Conservation (phyloP, 352 stramenopile species). For the Phytophthora pini region DNA sequence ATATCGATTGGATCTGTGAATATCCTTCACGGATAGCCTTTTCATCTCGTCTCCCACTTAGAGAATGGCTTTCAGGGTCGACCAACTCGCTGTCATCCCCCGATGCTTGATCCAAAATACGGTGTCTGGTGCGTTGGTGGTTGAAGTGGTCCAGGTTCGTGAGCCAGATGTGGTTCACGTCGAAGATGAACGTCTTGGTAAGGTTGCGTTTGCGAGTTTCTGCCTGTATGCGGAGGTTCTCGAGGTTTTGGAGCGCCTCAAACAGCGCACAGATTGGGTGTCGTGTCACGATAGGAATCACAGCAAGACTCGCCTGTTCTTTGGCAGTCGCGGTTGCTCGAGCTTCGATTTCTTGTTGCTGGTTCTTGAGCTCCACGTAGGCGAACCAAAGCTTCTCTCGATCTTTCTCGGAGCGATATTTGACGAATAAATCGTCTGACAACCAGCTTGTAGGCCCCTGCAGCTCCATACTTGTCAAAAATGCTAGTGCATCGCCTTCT, state of each 20-base stretch:
- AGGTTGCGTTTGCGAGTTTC: constrained; percentile 76
- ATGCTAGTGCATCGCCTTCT: constrained; percentile 25
- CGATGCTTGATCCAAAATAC: constrained; percentile 4
- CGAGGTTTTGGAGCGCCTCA: constrained; percentile 65
- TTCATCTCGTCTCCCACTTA: constrained; percentile 63
- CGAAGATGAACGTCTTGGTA: constrained; percentile 83
- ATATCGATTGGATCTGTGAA: constrained; percentile 83
- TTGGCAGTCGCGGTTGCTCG: constrained; percentile 14
- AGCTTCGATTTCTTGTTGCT: constrained; percentile 38
- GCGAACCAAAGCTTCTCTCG: constrained; percentile 68
- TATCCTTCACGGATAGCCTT: constrained; percentile 68
- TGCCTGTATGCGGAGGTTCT: constrained; percentile 71
- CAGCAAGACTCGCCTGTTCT: constrained; percentile 32
- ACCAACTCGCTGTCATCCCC: constrained; percentile 28
- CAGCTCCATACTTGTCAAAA: constrained; percentile 51
- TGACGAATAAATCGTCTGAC: constrained; percentile 81
- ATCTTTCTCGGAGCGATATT: constrained; percentile 79
- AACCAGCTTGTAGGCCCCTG: constrained; percentile 84
- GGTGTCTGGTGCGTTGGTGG: constrained; percentile 33
- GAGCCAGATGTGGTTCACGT: constrained; percentile 93
- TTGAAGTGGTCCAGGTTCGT: constrained; percentile 92
- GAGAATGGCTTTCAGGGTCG: constrained; percentile 19
- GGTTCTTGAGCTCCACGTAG: constrained; percentile 51
- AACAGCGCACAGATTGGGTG: constrained; percentile 75
- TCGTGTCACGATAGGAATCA: constrained; percentile 62